Conservation (phyloP, 352 stramenopile species). For the Hyaloperonospora brassicae region DNA sequence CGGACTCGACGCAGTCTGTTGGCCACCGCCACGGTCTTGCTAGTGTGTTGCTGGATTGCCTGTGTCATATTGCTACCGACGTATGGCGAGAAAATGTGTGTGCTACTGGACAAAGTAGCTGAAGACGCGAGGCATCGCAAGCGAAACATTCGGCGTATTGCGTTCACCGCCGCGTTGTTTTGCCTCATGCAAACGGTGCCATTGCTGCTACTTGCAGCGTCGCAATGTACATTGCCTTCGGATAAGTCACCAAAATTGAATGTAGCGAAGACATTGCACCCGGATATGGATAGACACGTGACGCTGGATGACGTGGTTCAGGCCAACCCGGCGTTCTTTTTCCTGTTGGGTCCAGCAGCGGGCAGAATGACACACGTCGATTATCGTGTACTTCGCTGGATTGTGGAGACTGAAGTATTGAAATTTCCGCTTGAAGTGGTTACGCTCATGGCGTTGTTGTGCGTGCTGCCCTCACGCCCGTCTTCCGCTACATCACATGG, state of each 20-base stretch:
- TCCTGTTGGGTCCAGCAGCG: too few species aligned
- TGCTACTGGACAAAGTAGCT: conserved; percentile 45
- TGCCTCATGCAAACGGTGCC: conserved; percentile 46
- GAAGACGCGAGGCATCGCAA: conserved; percentile 42
- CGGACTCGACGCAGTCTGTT: too few species aligned
- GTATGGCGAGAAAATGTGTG: conserved; percentile 48
- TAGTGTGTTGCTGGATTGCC: conserved; percentile 41
- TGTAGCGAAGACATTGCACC: conserved; percentile 8
- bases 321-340: too few species aligned
- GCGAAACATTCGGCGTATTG: conserved; percentile 53
- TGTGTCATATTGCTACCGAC: conserved; percentile 45
- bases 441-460: conserved; percentile 49
- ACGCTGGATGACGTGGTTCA: too few species aligned
- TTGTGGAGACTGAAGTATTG: conserved; percentile 53
- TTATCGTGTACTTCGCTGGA: conserved; percentile 27
- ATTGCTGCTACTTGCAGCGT: conserved; percentile 36
- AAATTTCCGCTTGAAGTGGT: conserved; percentile 58
- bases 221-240: conserved; percentile 27
- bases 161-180: conserved; percentile 44
- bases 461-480: conserved; percentile 45
- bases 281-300: too few species aligned
- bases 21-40: conserved; percentile 10
- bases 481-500: conserved; percentile 41
- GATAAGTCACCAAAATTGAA: conserved; percentile 18
- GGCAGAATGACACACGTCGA: too few species aligned